These are phyloP conservation scores for Rhizomucor pusillus DNA, from an alignment of 371 early-diverging fungal species.

Conservation along the genomic window DNA sequence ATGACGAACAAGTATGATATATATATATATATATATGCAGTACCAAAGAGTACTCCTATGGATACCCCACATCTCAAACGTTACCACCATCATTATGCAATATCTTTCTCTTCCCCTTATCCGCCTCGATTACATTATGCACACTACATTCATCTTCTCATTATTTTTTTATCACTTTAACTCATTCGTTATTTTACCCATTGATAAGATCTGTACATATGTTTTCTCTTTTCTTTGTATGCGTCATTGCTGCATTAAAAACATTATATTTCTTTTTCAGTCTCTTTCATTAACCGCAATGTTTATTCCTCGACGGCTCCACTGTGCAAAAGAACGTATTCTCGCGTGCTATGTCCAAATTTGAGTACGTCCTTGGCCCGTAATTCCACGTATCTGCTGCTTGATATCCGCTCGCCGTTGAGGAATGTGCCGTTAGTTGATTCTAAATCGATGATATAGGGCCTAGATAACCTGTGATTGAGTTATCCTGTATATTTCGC, in stretches of 20 bases:
- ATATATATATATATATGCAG: too few species aligned
- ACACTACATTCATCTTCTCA: constrained; percentile 1
- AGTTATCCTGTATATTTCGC: too few species aligned
- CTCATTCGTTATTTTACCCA: background rate
- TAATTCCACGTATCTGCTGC: constrained; percentile 81
- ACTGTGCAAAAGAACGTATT: constrained; percentile 87
- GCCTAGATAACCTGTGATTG: constrained; percentile 60
- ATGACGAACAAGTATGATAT: background rate
- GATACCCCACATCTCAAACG: too few species aligned
- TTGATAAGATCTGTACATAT: background rate
- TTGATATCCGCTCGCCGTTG: constrained; percentile 74
- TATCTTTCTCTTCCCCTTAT: background rate
- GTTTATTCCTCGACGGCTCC: constrained; percentile 55
- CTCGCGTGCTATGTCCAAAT: constrained; percentile 89
- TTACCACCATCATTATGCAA: too few species aligned
- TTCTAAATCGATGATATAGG: constrained; percentile 93
- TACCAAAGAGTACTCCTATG: too few species aligned
- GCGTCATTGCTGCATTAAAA: constrained; percentile 5
- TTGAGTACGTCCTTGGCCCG: constrained; percentile 77
- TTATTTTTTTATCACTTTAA: background rate
- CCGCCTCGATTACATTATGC: constrained; percentile 1
- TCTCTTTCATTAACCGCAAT: background rate
- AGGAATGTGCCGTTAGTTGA: constrained; percentile 90
- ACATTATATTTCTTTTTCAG: background rate
- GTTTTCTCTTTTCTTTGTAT: background rate